phyloP scores from a whole-genome alignment of 345 rosid genomes.

The Citrus trifoliata region DNA sequence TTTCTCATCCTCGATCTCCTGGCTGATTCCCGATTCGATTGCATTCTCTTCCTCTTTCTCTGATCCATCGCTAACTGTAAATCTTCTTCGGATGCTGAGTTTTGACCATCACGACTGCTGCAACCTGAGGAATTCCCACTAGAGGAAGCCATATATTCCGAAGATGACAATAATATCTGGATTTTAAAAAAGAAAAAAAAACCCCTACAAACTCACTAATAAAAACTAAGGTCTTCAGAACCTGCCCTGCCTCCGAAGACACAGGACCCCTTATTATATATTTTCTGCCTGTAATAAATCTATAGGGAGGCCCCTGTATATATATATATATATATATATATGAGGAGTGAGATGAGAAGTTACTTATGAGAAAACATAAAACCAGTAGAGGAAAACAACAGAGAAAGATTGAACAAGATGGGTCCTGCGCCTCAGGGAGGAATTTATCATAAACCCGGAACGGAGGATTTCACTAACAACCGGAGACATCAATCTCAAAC shows the following conservation, averaged over 20 bases:
- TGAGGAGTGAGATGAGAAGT: not conserved
- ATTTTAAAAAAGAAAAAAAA: too few relatives aligned
- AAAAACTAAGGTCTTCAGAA: too few relatives aligned
- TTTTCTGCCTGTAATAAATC: not conserved
- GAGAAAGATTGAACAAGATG: slow-evolving; percentile 99
- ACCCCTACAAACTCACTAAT: too few relatives aligned
- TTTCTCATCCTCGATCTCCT: slow-evolving; percentile 86
- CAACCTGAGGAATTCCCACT: slow-evolving; percentile 53
- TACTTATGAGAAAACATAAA: slow-evolving; percentile 80
- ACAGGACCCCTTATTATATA: not conserved
- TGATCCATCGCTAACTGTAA: slow-evolving; percentile 46
- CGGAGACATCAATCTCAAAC: slow-evolving; percentile 84
- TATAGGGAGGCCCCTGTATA: too few relatives aligned
- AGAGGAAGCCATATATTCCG: slow-evolving; percentile 56
- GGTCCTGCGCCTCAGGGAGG: slow-evolving; percentile 81
- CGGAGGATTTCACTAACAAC: slow-evolving; percentile 82
- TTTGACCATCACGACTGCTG: slow-evolving; percentile 26
- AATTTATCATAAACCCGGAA: slow-evolving; percentile 83
- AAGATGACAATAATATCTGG: not conserved
- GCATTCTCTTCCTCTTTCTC: slow-evolving; percentile 83
- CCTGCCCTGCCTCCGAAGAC: not conserved
- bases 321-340: not conserved
- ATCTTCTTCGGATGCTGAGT: slow-evolving; percentile 60
- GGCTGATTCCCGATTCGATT: slow-evolving; percentile 87
- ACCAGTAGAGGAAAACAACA: slow-evolving; percentile 96